Evolutionary conservation across 2,329 filamentous ascomycete species (phyloP).

Genomic region (Cercospora sojina): DNA sequence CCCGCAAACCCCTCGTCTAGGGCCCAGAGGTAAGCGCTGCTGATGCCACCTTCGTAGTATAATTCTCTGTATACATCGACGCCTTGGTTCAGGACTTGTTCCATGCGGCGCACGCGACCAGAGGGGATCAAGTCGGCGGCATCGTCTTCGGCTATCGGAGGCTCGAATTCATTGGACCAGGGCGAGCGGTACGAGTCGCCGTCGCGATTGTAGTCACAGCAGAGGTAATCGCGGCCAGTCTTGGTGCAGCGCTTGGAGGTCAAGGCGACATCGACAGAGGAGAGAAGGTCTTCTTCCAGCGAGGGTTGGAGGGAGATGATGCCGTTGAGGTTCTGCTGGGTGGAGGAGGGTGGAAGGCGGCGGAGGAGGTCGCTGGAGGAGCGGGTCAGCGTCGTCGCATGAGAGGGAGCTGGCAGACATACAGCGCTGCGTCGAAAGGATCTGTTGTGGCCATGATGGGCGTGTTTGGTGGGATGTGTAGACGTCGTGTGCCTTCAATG

Average conservation of each 20-base stretch:
- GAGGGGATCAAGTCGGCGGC: slow-evolving; percentile 83
- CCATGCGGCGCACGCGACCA: slow-evolving; percentile 89
- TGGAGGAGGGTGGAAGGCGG: slow-evolving; percentile 92
- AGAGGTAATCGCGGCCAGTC: slow-evolving; percentile 89
- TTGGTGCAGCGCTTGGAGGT: slow-evolving; percentile 81
- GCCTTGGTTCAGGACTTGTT: slow-evolving; percentile 88
- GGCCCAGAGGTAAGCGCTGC: slow-evolving; percentile 97
- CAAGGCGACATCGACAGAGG: slow-evolving; percentile 94
- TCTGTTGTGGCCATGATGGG: slow-evolving; percentile 47
- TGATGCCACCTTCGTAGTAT: slow-evolving; percentile 95
- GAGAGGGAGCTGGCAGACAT: slow-evolving; percentile 38
- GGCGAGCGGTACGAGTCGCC: slow-evolving; percentile 96
- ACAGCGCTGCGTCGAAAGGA: slow-evolving; percentile 76
- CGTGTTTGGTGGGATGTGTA: neutral
- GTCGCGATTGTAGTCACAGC: slow-evolving; percentile 99
- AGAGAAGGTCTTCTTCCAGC: slow-evolving; percentile 94
- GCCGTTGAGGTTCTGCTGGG: slow-evolving; percentile 78
- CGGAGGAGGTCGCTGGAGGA: slow-evolving; percentile 85
- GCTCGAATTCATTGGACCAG: slow-evolving; percentile 99
- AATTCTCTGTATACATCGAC: slow-evolving; percentile 96
- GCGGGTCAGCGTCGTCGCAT: slow-evolving; percentile 15
- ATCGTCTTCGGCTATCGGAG: slow-evolving; percentile 69
- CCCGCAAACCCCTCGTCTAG: slow-evolving; percentile 96
- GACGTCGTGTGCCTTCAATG: neutral
- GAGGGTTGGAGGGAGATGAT: slow-evolving; percentile 87